Base-by-base conservation (phyloP, 257 asterid genomes). In the Solanum chiquidenum region DNA sequence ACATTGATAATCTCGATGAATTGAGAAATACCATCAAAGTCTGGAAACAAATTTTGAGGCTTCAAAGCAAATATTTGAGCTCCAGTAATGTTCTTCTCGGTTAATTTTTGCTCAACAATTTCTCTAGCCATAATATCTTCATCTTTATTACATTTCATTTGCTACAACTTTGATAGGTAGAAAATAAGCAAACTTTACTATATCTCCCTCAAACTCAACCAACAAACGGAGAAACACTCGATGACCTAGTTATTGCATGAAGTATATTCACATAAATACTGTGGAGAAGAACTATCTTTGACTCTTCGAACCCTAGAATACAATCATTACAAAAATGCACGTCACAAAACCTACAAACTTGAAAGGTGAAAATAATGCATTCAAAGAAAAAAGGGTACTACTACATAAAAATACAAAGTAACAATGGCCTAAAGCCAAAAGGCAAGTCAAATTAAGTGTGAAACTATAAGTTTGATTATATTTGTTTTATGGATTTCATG, bases 201-300 rank as follows among this genome's bases (percentile, higher is more conserved):
- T 46, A 46, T 46, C 55, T 46, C 55, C 55, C 55, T 46, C 55
- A 46, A 46, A 46, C 55, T 46, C 55, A 46, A 46, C 18, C 16
- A 46, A 12, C 0, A 44, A 46, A 46, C 0, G 62, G n/a, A 52
- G n/a, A 52, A 52, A 18, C 4, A 7, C 10, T 18, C 0, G n/a
- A 52, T 52, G n/a, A 52, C 62, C 23, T 52, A 6, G 10, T 52
- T 52, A 18, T 52, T 18, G n/a, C n/a, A 5, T 18, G n/a, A 18
- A 52, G 0, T 6, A 5, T 52, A 52, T 52, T 52, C 62, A 52
- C 62, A 52, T 52, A 18, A 52, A 52, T 18, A 49, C 7, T 52
- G 4, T 52, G n/a, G 62, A 52, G n/a, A 18, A 52, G 1, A 52
- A 18, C n/a, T 16, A 52, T 52, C n/a, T 52, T 2, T 52, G 62